Conservation (phyloP, 1,284 basidiomycete genomes). For the Anthracocystis walkeri region DNA sequence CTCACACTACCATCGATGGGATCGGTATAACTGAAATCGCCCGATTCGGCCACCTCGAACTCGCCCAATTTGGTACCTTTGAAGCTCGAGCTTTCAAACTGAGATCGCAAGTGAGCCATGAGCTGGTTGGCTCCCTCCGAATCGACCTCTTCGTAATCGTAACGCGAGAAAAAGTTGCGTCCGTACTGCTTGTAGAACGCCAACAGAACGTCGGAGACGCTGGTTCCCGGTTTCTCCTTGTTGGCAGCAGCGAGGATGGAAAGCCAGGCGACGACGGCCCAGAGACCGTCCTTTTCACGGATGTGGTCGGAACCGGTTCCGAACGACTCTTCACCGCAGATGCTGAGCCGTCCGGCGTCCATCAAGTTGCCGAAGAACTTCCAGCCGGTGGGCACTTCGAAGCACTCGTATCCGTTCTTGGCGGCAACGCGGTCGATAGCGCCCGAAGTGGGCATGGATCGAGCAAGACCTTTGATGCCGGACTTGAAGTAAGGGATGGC, state of each 20-base stretch:
- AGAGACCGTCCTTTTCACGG: slow-evolving; percentile 97
- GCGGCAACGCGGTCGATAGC: slow-evolving; percentile 97
- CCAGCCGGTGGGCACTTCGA: slow-evolving; percentile 98
- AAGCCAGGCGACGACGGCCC: slow-evolving; percentile 97
- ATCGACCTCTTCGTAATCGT: slow-evolving; percentile 98
- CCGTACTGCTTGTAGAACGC: slow-evolving; percentile 93
- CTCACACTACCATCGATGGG: slow-evolving; percentile 94
- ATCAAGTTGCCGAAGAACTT: slow-evolving; percentile 99
- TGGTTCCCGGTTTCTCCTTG: slow-evolving; percentile 73
- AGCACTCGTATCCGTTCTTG: slow-evolving; percentile 91
- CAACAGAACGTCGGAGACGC: slow-evolving; percentile 73
- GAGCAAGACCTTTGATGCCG: slow-evolving; percentile 93
- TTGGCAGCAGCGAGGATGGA: slow-evolving; percentile 96
- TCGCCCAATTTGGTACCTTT: slow-evolving; percentile 71
- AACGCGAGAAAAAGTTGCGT: slow-evolving; percentile 94
- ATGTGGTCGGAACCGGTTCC: slow-evolving; percentile 99
- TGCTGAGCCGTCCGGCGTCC: slow-evolving; percentile 96
- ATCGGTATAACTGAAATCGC: slow-evolving; percentile 95
- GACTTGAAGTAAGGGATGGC: slow-evolving; percentile 93
- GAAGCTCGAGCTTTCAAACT: slow-evolving; percentile 76
- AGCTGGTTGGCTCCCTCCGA: slow-evolving; percentile 88
- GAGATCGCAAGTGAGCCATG: slow-evolving; percentile 81
- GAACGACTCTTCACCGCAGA: slow-evolving; percentile 98
- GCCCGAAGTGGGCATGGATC: slow-evolving; percentile 96
- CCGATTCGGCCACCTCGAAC: slow-evolving; percentile 83